phyloP scores from a whole-genome alignment of 805 yeast genomes.

The Saccharomycopsis fermentans region DNA sequence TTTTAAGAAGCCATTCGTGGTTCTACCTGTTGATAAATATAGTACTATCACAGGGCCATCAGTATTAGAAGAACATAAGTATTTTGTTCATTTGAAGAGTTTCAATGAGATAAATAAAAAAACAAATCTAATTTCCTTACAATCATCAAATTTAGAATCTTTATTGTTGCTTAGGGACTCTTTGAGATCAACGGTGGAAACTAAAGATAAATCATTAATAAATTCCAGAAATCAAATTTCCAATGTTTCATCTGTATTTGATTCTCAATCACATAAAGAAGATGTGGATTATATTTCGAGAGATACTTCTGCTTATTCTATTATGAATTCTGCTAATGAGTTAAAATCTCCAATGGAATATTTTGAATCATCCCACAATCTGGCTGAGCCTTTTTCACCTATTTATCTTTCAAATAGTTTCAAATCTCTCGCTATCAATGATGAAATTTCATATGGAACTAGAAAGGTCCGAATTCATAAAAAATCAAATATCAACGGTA shows the following conservation, averaged over 20 bases:
- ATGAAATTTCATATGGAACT: background rate
- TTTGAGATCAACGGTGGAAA: constrained; percentile 8
- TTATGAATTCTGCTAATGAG: background rate
- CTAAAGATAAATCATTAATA: constrained; percentile 11
- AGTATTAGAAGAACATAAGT: background rate
- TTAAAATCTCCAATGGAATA: background rate
- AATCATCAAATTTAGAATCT: background rate
- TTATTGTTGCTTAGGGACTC: constrained; percentile 2
- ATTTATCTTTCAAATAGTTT: background rate
- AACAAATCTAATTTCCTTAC: constrained; percentile 8
- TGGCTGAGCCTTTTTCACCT: background rate
- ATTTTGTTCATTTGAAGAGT: constrained; percentile 13
- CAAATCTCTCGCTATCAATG: background rate
- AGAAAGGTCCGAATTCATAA: constrained; percentile 16
- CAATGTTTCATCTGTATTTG: constrained; percentile 1
- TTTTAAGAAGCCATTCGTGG: constrained; percentile 11
- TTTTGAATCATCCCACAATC: background rate
- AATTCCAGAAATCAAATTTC: constrained; percentile 9
- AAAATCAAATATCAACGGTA: constrained; percentile 17
- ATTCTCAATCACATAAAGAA: background rate
- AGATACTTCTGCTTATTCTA: background rate
- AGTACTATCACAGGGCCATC: constrained; percentile 5
- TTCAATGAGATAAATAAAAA: constrained; percentile 7
- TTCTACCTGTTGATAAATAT: constrained; percentile 9
- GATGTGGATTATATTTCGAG: background rate